These are phyloP conservation scores for Vitis rupestris DNA, from an alignment of 164 flowering plant species.

Conservation along the genomic window DNA sequence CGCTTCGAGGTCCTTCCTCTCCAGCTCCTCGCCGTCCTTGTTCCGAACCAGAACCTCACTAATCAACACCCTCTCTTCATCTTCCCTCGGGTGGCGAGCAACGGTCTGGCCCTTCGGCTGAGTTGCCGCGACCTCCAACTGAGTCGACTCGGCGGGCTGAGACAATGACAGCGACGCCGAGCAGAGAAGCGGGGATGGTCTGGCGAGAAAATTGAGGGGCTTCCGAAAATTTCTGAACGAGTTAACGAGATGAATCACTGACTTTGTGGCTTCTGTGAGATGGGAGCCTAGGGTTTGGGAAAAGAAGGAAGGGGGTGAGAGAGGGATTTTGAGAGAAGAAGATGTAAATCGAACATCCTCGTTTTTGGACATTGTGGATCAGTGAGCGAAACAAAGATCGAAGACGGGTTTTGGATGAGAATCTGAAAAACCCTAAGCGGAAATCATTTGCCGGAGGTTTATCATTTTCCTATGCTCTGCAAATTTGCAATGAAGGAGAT, in stretches of 20 bases:
- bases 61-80: slow-evolving; percentile 90
- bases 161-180: slow-evolving; percentile 34
- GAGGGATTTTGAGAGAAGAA: slow-evolving; percentile 40
- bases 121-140: slow-evolving; percentile 20
- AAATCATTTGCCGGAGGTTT: too few species aligned
- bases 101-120: slow-evolving; percentile 28
- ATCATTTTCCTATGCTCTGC: too few species aligned
- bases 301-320: slow-evolving; percentile 15
- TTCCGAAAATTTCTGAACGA: slow-evolving; percentile 17
- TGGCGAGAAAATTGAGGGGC: too few species aligned
- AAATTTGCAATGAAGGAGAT: too few species aligned
- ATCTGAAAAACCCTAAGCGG: too few species aligned
- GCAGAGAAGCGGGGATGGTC: slow-evolving; percentile 26
- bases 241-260: slow-evolving; percentile 24
- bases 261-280: slow-evolving; percentile 17
- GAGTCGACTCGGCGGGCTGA: slow-evolving; percentile 29
- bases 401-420: too few species aligned
- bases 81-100: slow-evolving; percentile 32
- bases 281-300: slow-evolving; percentile 23
- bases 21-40: slow-evolving; percentile 95
- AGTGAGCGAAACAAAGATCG: background rate
- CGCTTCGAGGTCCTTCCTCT: slow-evolving; percentile 83
- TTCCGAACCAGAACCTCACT: slow-evolving; percentile 90
- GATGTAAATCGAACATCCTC: slow-evolving; percentile 42
- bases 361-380: slow-evolving; percentile 30